Base-by-base conservation (phyloP, 345 rosid species). In the Hypericum androsaemum region DNA sequence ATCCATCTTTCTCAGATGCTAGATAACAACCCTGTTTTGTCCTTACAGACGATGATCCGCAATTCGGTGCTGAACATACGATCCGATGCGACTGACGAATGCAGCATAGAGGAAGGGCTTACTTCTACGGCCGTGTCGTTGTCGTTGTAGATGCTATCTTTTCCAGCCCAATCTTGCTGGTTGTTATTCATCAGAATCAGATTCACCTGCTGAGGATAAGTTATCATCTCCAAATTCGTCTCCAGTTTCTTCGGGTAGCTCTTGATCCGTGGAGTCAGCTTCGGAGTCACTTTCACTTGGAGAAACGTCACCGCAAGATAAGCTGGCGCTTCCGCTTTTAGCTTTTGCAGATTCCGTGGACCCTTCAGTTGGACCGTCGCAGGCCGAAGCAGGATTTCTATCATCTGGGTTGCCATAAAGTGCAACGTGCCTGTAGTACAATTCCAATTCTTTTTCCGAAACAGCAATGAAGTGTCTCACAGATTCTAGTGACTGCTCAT, bases 401-500 rank as follows among this genome's bases (percentile, higher is more conserved):
- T 74, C 41, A 52, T 60, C 77, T 15, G 88, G 83, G 64, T 80
- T 79, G 52, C 83, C 89, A 54, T 80, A 92, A 47, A 85, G 90
- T 59, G 89, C 77, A 12, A 71, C 63, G 67, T 85, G 98, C 46
- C 84, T 70, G 70, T 78, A 69, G 60, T 85, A 83, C 41, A 85
- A 81, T 65, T 92, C 90, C 64, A 85, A 48, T 65, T 88, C 97
- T 70, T 85, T 88, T 63, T 81, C 95, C 0, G 80, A 77, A 58
- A 85, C 67, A 6, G 85, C 77, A 47, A 88, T 88, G 57, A 88
- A 88, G 43, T 62, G 84, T 65, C 73, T 80, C 67, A 92, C 87
- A 0, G 94, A 78, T 42, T 85, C 97, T 6, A 85, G 84, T 10
- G 97, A 92, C 37, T 88, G 97, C 65, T 92, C 94, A 4, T 82